Evolutionary conservation across 305 asterid species (phyloP), one percentile per base, ranked within the genome.

Genomic region (Lippia alba): DNA sequence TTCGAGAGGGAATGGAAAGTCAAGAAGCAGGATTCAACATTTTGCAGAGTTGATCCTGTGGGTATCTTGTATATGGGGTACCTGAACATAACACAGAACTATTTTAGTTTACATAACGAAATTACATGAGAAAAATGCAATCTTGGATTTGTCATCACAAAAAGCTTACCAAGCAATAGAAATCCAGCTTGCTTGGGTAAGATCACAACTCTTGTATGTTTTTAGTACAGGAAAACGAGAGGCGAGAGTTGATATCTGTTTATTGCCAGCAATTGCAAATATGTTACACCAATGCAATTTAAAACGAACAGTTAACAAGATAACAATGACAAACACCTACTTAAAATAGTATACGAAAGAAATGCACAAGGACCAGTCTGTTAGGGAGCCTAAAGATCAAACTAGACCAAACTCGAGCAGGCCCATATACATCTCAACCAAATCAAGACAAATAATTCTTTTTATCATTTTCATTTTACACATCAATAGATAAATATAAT

Each of bases 51-150:
- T 20, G 96, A 92, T 32, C 96, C 98, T 0, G 82, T 84, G 8
- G 97, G 97, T 85, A 94, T 91, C 80, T 97, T 73, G 69, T 91
- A 91, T 39, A 91, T 91, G 41, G 97, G 97, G 85, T 91, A 91
- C 98, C 98, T 93, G 78, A 76, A 78, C 19, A 32, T 34, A 18
- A 69, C 33, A 54, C 46, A 40, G 24, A 63, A 48, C 16, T 63
- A 39, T 33, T 69, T 64, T 11, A 32, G 51, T 77, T 24, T 67
- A 36, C 53, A 75, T 58, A 17, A 67, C 11, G 4, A 58, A 49
- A 67, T 12, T 49, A 65, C 32, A 59, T 59, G 45, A 56, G 12
- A 3, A 5, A 32, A 9, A 50, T 6, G 19, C 51, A 50, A 32
- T 19, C 18, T 19, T 12, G 8, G 6, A 24, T 61, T 19, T 33